Base-by-base conservation (phyloP, 257 asterid genomes). In the Ehretia macrophylla region DNA sequence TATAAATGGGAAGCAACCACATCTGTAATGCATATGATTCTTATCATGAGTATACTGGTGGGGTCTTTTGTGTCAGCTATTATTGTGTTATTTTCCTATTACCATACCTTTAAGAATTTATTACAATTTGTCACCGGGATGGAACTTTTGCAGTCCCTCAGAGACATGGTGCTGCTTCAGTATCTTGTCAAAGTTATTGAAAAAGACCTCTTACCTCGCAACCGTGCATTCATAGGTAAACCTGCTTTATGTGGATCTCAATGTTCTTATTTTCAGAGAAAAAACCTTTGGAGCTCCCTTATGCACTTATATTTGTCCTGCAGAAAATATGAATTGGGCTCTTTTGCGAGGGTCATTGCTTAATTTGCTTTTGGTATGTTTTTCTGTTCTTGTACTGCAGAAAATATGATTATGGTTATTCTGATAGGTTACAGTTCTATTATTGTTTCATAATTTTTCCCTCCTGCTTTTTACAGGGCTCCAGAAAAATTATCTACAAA, bases 161-260 rank as follows among this genome's bases (percentile, higher is more conserved):
- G 82, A 75, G 83, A 75, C 69, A 75, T 85, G 87, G 59, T 88
- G 51, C 82, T 91, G 68, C 82, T 91, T 69, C 96, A 85, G 63
- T 88, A 91, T 76, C 95, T 91, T 60, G 71, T 84, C 67, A 65
- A 68, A 75, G 84, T 77, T 72, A 85, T 91, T 61, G 95, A 91
- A 72, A 82, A 79, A 59, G 98, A 85, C 68, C 74, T 82, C 64
- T 20, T 38, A 68, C 94, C 95, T 64, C 94, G 95, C 37, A 75
- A 67, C 68, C 52, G 50, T 27, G 69, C 78, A 55, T 87, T 68
- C 69, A 77, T 58, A 74, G 96, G 98, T 88, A 81, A 54, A 60
- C 10, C 58, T 5, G 20, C 42, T 55, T 44, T 49, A 17, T 6
- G 44, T 51, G 8, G 11, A 27, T 38, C 16, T 64, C 32, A 32